phyloP scores from a whole-genome alignment of 805 yeast species.

The Metschnikowia similis region DNA sequence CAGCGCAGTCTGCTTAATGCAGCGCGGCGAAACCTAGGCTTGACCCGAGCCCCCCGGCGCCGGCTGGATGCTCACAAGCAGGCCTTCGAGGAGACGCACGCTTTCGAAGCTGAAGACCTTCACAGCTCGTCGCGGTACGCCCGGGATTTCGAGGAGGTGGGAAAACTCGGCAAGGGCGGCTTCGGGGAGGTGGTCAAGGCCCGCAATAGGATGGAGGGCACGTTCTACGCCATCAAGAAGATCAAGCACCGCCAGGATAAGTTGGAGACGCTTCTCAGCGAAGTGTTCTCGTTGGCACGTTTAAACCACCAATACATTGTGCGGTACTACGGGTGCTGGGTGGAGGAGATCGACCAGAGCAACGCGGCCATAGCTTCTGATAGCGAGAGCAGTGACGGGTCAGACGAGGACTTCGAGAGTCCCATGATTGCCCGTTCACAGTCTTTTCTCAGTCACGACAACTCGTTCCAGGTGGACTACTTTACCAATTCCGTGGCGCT shows the following conservation, averaged over 20 bases:
- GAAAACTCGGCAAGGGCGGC: slow-evolving; percentile 88
- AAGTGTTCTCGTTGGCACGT: slow-evolving; percentile 87
- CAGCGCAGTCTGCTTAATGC: slow-evolving; percentile 11
- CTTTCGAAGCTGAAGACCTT: not conserved
- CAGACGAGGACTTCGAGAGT: slow-evolving; percentile 19
- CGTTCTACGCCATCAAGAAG: slow-evolving; percentile 91
- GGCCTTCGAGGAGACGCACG: not conserved
- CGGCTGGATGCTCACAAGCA: slow-evolving; percentile 11
- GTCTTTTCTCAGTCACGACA: slow-evolving; percentile 18
- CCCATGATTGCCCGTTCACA: slow-evolving; percentile 21
- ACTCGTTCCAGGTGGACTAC: slow-evolving; percentile 52
- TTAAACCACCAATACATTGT: slow-evolving; percentile 94
- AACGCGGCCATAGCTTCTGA: slow-evolving; percentile 16
- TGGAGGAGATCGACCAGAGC: slow-evolving; percentile 57
- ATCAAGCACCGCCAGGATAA: slow-evolving; percentile 79
- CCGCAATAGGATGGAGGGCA: slow-evolving; percentile 86
- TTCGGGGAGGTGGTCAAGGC: slow-evolving; percentile 99
- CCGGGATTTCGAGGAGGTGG: slow-evolving; percentile 92
- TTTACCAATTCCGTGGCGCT: slow-evolving; percentile 63
- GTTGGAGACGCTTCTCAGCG: slow-evolving; percentile 77
- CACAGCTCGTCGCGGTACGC: slow-evolving; percentile 52
- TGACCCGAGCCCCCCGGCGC: slow-evolving; percentile 9
- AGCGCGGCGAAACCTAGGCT: slow-evolving; percentile 8
- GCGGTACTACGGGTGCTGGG: slow-evolving; percentile 95
- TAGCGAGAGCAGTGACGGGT: slow-evolving; percentile 8